Conservation (phyloP, 2,329 filamentous ascomycete genomes). For the Rhynchosporium secalis region DNA sequence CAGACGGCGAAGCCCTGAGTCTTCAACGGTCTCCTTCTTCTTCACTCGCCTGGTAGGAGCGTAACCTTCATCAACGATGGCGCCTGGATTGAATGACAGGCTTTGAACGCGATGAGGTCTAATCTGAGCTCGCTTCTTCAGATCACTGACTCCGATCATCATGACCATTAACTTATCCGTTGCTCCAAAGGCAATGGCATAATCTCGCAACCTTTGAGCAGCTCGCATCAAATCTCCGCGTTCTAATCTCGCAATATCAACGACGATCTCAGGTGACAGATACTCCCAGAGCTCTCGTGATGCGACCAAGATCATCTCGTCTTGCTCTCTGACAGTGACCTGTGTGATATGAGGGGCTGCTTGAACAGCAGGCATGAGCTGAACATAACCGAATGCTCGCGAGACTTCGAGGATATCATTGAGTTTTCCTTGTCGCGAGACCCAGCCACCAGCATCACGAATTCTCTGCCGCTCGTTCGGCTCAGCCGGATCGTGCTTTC, state of each 20-base stretch:
- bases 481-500: conserved; percentile 92
- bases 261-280: conserved; percentile 82
- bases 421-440: conserved; percentile 89
- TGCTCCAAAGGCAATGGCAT: conserved; percentile 93
- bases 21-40: conserved; percentile 63
- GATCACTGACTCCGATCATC: conserved; percentile 90
- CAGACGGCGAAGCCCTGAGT: conserved; percentile 83
- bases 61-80: conserved; percentile 69
- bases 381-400: conserved; percentile 90
- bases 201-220: conserved; percentile 88
- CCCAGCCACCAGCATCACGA: conserved; percentile 90
- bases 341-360: conserved; percentile 83
- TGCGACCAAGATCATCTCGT: conserved; percentile 90
- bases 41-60: conserved; percentile 66
- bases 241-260: conserved; percentile 87
- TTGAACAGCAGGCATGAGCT: conserved; percentile 89
- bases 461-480: conserved; percentile 82
- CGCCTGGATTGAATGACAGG: conserved; percentile 74
- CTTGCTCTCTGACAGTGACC: conserved; percentile 77
- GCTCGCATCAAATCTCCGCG: conserved; percentile 90
- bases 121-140: conserved; percentile 82
- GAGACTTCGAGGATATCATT: conserved; percentile 92
- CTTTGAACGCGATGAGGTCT: conserved; percentile 72
- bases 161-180: conserved; percentile 98
- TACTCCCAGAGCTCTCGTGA: conserved; percentile 96